A percentile compares a stretch with the other conserved stretches of the same genome.
Conservation (phyloP, 768 basidiomycete species). For the Solioccasus polychromus region DNA sequence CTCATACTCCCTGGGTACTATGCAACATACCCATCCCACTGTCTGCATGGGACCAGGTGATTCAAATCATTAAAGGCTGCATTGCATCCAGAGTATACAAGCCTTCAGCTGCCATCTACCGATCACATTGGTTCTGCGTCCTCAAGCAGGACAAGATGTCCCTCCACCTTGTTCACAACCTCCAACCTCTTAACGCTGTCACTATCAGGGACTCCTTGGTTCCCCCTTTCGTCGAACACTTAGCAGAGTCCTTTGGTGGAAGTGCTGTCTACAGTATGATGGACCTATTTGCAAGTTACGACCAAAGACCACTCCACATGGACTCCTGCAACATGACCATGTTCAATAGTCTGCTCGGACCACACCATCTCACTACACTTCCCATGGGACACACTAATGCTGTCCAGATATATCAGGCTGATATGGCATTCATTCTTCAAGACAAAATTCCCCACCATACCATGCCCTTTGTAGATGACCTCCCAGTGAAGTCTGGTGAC, state of each 20-base stretch:
- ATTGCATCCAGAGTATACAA: constrained; percentile 39
- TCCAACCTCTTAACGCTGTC: not conserved
- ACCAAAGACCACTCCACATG: not conserved
- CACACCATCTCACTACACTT: no score
- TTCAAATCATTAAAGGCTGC: constrained; percentile 31
- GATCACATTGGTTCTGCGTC: not conserved
- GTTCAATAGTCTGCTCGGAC: not conserved
- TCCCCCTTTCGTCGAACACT: not conserved
- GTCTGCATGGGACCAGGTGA: not conserved
- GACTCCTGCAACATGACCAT: no score
- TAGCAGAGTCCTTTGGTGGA: not conserved
- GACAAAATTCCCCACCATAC: no score
- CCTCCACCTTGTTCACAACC: not conserved
- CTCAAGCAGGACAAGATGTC: not conserved
- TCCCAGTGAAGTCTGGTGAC: no score
- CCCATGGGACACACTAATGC: no score
- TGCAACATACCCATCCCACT: constrained; percentile 30
- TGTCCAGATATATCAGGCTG: no score
- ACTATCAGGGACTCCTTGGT: not conserved
- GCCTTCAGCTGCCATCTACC: not conserved
- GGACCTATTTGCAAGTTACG: not conserved
- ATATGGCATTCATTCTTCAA: no score
- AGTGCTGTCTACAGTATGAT: not conserved
- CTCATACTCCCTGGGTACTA: constrained; percentile 34
- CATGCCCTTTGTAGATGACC: no score